Percentiles rank a stretch among this genome's conserved stretches.
phyloP scores from a whole-genome alignment of 2,329 filamentous ascomycete genomes.

The Colletotrichum sidae region DNA sequence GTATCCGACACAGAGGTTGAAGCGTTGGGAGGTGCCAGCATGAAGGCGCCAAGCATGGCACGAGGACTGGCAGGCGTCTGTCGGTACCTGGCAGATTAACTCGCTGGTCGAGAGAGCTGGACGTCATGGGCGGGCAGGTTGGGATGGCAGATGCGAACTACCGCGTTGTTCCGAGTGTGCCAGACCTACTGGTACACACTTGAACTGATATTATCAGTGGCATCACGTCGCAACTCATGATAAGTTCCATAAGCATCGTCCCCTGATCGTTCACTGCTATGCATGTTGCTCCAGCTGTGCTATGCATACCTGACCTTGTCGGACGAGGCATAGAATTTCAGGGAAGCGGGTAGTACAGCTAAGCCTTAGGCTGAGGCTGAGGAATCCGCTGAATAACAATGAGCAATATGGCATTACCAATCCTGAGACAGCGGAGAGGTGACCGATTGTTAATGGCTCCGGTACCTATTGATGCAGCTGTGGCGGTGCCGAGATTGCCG shows the following conservation, averaged over 20 bases:
- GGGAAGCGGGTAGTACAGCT: constrained; percentile 22
- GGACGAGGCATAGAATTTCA: constrained; percentile 23
- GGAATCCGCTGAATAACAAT: constrained; percentile 20
- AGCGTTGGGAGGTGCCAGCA: neutral
- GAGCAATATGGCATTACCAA: constrained; percentile 10
- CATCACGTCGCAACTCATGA: too few species aligned
- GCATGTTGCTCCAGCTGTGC: constrained; percentile 1
- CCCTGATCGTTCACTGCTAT: neutral
- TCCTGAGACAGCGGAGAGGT: constrained; percentile 10
- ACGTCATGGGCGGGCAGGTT: constrained; percentile 24
- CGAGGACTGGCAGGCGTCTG: neutral
- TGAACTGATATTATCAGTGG: too few species aligned
- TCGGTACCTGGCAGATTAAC: constrained; percentile 12
- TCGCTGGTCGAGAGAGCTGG: neutral
- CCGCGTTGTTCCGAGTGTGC: neutral
- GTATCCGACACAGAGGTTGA: constrained; percentile 23
- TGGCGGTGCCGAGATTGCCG: constrained; percentile 27
- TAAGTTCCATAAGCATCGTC: neutral
- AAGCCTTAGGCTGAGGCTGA: constrained; percentile 21
- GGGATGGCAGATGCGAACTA: constrained; percentile 28
- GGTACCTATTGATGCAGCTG: neutral
- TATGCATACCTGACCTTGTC: neutral
- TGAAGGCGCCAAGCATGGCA: constrained; percentile 3
- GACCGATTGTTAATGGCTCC: constrained; percentile 19
- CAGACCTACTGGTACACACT: too few species aligned